Percentiles rank a stretch among this genome's conserved stretches.
Evolutionary conservation across 257 asterid genomes (phyloP).

Genomic region (Ilex aquifolium): DNA sequence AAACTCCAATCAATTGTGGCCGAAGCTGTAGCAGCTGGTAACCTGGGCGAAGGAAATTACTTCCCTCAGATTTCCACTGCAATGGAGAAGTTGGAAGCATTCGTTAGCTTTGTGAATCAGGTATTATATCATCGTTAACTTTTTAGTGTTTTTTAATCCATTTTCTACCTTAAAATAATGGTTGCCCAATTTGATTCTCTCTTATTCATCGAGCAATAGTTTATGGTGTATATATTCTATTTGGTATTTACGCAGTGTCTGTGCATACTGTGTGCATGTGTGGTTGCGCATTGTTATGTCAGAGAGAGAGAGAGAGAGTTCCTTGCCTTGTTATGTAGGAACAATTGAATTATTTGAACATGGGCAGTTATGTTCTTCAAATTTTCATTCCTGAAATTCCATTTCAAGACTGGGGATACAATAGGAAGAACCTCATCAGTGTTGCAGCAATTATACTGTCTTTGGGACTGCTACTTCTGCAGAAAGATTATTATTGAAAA

Average conservation of each 20-base stretch:
- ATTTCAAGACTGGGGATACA: too few relatives aligned
- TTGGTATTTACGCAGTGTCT: not conserved
- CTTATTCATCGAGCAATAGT: not conserved
- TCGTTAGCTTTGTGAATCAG: slow-evolving; percentile 75
- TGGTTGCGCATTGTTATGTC: too few relatives aligned
- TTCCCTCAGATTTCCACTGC: slow-evolving; percentile 59
- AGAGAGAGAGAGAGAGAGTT: too few relatives aligned
- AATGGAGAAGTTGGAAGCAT: slow-evolving; percentile 57
- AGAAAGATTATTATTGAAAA: too few relatives aligned
- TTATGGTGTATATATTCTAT: not conserved
- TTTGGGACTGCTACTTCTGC: too few relatives aligned
- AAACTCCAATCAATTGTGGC: slow-evolving; percentile 55
- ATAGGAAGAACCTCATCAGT: too few relatives aligned
- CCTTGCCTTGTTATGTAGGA: too few relatives aligned
- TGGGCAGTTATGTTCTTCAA: too few relatives aligned
- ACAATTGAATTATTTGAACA: too few relatives aligned
- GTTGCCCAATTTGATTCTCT: not conserved
- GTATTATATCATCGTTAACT: slow-evolving; percentile 24
- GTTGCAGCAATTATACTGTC: too few relatives aligned
- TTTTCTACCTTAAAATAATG: not conserved
- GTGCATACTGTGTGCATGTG: not conserved
- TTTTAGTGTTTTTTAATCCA: slow-evolving; percentile 5
- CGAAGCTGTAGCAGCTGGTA: slow-evolving; percentile 49
- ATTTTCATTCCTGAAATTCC: too few relatives aligned
- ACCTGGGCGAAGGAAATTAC: slow-evolving; percentile 50